Evolutionary conservation across 2,329 filamentous ascomycete genomes (phyloP).

Genomic region (Ophiostoma triangulosporum): DNA sequence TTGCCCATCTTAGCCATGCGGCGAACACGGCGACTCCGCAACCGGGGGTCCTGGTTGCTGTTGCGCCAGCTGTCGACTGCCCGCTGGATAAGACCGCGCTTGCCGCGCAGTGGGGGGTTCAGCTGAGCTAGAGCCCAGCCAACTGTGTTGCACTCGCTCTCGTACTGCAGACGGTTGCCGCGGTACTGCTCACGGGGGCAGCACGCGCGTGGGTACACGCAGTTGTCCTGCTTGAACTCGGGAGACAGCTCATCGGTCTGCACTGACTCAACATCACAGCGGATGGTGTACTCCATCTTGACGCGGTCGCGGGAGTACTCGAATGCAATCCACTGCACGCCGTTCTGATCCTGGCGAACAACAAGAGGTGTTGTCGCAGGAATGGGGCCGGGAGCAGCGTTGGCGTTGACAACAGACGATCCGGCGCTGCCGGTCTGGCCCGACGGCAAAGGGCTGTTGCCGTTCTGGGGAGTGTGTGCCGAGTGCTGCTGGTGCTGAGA

Average conservation of each 20-base stretch:
- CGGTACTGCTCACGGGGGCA: conserved; percentile 93
- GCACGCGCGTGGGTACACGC: conserved; percentile 91
- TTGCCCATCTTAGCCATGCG: conserved; percentile 94
- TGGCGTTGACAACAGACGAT: conserved; percentile 49
- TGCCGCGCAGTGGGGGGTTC: conserved; percentile 80
- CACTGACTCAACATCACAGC: conserved; percentile 94
- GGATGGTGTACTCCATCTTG: conserved; percentile 99
- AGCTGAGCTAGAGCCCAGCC: conserved; percentile 95
- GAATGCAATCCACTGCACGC: conserved; percentile 97
- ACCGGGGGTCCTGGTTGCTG: conserved; percentile 88
- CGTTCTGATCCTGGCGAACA: conserved; percentile 87
- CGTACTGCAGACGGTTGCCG: conserved; percentile 88
- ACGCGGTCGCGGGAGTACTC: conserved; percentile 94
- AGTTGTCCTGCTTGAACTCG: conserved; percentile 97
- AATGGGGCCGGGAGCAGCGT: conserved; percentile 88
- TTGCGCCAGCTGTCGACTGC: conserved; percentile 98
- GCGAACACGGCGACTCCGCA: conserved; percentile 82
- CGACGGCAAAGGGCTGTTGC: conserved; percentile 9
- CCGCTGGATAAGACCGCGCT: conserved; percentile 88
- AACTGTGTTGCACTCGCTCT: conserved; percentile 98
- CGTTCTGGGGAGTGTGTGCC: conserved; percentile 9
- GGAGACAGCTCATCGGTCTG: conserved; percentile 71
- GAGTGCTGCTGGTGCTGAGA: conserved; percentile 12
- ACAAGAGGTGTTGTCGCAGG: conserved; percentile 91
- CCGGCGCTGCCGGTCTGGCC: conserved; percentile 14